These are phyloP conservation scores for Apiotrichum akiyoshidainum DNA, from an alignment of 1,284 basidiomycete genomes.

Conservation along the genomic window DNA sequence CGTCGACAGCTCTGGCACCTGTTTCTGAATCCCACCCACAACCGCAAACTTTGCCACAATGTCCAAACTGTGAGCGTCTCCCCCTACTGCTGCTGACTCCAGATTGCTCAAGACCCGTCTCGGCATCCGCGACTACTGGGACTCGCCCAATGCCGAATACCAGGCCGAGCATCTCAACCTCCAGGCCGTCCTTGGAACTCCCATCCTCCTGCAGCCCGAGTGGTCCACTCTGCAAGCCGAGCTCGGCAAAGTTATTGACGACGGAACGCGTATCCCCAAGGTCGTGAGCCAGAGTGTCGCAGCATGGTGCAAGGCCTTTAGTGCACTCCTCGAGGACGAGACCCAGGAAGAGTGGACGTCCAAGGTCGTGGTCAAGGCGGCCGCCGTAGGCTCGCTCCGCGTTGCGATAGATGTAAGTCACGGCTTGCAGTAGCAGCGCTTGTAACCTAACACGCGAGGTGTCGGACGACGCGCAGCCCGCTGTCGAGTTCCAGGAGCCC, in stretches of 20 bases:
- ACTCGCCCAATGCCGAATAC: background rate
- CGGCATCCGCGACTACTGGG: constrained; percentile 4
- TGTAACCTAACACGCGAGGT: background rate
- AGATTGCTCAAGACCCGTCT: constrained; percentile 4
- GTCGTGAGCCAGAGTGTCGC: background rate
- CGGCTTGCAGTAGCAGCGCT: background rate
- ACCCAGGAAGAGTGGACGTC: background rate
- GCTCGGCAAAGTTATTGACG: background rate
- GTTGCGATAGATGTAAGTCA: background rate
- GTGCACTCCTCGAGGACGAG: background rate
- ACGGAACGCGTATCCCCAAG: background rate
- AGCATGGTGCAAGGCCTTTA: background rate
- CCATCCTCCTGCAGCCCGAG: background rate
- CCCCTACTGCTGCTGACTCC: background rate
- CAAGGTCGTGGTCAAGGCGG: background rate
- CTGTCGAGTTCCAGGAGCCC: background rate
- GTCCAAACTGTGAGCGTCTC: background rate
- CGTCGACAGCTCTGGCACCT: too few species aligned
- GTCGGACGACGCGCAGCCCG: background rate
- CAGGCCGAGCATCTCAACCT: background rate
- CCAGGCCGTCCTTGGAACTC: background rate
- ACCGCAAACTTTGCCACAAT: too few species aligned
- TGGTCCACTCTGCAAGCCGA: background rate
- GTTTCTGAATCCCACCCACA: too few species aligned
- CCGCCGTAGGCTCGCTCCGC: background rate